These are phyloP conservation scores for Delonix regia DNA, from an alignment of 306 rosid genomes.

Conservation along the genomic window DNA sequence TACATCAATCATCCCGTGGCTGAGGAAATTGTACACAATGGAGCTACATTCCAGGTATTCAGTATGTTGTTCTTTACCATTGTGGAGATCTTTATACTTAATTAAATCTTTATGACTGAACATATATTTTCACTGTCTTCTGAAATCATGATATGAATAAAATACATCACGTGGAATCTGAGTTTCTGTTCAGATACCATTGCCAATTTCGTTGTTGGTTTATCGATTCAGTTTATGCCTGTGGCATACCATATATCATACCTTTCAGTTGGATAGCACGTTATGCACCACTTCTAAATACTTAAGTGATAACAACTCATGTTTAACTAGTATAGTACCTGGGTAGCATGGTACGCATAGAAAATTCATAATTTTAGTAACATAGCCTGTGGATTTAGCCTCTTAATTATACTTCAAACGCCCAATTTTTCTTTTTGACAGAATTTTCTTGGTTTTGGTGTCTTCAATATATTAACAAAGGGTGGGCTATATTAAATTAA, in stretches of 20 bases:
- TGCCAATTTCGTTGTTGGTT: slow-evolving; percentile 17
- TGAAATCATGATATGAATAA: background rate
- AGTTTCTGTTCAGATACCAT: slow-evolving; percentile 7
- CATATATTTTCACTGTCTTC: slow-evolving; percentile 10
- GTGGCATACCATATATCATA: background rate
- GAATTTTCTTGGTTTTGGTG: slow-evolving; percentile 10
- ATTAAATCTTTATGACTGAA: slow-evolving; percentile 17
- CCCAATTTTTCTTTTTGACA: slow-evolving; percentile 9
- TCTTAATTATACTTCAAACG: slow-evolving; percentile 23
- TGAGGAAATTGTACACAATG: slow-evolving; percentile 83
- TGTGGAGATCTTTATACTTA: slow-evolving; percentile 20
- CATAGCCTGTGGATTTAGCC: slow-evolving; percentile 1
- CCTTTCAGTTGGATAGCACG: background rate
- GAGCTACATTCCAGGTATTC: slow-evolving; percentile 97
- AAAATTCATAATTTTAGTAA: slow-evolving; percentile 15
- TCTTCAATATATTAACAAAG: slow-evolving; percentile 20
- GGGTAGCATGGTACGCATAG: background rate
- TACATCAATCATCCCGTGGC: slow-evolving; percentile 75
- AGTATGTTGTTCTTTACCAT: slow-evolving; percentile 17
- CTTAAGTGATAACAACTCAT: background rate
- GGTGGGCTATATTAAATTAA: slow-evolving; percentile 37
- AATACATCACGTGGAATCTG: background rate
- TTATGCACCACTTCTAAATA: background rate
- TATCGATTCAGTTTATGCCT: slow-evolving; percentile 3
- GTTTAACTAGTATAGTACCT: background rate